Evolutionary conservation across 164 flowering plant genomes (phyloP).

Genomic region (Annona cherimola): DNA sequence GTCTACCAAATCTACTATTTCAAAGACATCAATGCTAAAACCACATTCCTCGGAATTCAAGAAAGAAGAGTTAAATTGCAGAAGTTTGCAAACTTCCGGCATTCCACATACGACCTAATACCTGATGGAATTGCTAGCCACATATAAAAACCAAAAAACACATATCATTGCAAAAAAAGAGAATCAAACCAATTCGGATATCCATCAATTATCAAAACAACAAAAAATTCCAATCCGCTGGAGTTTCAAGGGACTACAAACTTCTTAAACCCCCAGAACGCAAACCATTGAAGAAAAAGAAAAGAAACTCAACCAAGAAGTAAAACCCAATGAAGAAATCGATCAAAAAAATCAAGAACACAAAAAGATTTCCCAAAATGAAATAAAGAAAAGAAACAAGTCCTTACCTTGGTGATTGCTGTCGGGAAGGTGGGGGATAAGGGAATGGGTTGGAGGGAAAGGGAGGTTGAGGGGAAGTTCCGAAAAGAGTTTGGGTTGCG

Average conservation of each 20-base stretch:
- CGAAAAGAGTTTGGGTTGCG: neutral
- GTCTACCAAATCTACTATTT: neutral
- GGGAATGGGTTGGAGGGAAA: neutral
- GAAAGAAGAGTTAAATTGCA: neutral
- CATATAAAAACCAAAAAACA: neutral
- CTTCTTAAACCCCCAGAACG: neutral
- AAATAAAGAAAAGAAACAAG: neutral
- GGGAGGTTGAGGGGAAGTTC: neutral
- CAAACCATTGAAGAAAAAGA: neutral
- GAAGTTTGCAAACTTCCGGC: neutral
- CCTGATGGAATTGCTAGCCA: neutral
- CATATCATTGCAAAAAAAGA: neutral
- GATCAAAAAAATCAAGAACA: neutral
- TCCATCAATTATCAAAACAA: neutral
- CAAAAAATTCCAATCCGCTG: neutral
- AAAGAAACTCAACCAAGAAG: neutral
- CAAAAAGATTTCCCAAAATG: neutral
- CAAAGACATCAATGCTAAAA: neutral
- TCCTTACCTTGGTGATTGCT: slow-evolving; percentile 1
- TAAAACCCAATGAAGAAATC: neutral
- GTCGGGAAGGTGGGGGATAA: neutral
- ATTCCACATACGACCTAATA: neutral
- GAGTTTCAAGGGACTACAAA: neutral
- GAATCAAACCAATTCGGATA: neutral
- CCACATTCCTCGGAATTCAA: neutral